Evolutionary conservation across 2,329 filamentous ascomycete species (phyloP), one percentile per base, ranked within the genome.

Genomic region (Fusarium sp.): DNA sequence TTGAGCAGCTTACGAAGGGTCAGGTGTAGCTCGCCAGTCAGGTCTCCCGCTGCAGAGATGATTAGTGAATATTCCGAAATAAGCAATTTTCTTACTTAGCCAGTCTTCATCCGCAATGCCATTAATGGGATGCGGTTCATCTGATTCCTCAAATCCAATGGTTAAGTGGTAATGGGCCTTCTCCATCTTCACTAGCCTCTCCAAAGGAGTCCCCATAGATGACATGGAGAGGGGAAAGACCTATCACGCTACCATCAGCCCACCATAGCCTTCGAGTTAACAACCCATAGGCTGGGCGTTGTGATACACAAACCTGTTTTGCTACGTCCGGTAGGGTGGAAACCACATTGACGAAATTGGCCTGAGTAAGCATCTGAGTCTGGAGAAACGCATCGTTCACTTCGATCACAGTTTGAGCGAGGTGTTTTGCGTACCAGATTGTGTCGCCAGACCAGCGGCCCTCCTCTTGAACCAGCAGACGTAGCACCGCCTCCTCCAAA

Each of bases 361-460:
- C 63, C 13, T 64, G 60, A 2, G 60, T 60, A 7, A 66, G 47
- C 15, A 66, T 10, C 8, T 36, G 41, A 12, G 63, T 63, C 7
- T 59, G 54, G 7, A 60, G 4, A n/a, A 66, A 66, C 1, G 41
- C 54, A n/a, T 64, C 60, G 5, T 66, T 66, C 7, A 64, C 48
- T 15, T 55, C 50, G 1, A 18, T 37, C 1, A 60, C 46, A 0
- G 43, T 52, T 7, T 60, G 3, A 11, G 63, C n/a, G 7, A 66
- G 47, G 4, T 8, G 12, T 13, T 47, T 48, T n/a, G n/a, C n/a
- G n/a, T n/a, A n/a, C n/a, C n/a, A n/a, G n/a, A n/a, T n/a, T n/a
- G n/a, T n/a, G n/a, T n/a, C n/a, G n/a, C n/a, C n/a, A n/a, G n/a
- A n/a, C n/a, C n/a, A n/a, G n/a, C n/a, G n/a, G n/a, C n/a, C n/a